These are phyloP conservation scores for Coemansia sp. DNA, from an alignment of 192 early-diverging fungal species.

Conservation along the genomic window DNA sequence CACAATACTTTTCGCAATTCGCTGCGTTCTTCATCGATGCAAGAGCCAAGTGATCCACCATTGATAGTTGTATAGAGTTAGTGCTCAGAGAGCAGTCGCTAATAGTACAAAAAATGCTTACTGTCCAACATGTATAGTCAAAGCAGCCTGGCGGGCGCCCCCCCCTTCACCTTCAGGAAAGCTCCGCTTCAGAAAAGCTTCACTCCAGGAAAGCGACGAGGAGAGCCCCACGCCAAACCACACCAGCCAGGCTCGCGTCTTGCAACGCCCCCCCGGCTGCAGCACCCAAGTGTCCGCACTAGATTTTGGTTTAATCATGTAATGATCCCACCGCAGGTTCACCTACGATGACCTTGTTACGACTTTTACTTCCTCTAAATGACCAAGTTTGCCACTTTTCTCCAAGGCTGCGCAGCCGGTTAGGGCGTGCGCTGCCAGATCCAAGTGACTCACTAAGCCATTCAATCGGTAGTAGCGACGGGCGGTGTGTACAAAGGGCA, in stretches of 20 bases:
- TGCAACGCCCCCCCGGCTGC: background rate
- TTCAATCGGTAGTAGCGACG: slow-evolving; percentile 82
- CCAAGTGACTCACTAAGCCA: slow-evolving; percentile 78
- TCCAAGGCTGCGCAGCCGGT: slow-evolving; percentile 37
- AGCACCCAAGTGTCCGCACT: background rate
- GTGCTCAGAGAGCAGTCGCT: background rate
- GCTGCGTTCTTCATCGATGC: slow-evolving; percentile 76
- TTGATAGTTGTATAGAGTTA: slow-evolving; percentile 56
- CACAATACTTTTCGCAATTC: slow-evolving; percentile 72
- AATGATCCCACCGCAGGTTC: slow-evolving; percentile 72
- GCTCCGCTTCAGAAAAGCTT: too few relatives aligned
- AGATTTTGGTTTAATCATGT: slow-evolving; percentile 16
- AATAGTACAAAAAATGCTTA: background rate
- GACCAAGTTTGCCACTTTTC: slow-evolving; percentile 78
- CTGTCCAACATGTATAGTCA: background rate
- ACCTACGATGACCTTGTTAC: slow-evolving; percentile 79
- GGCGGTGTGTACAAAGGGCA: slow-evolving; percentile 78
- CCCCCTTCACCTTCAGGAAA: too few relatives aligned
- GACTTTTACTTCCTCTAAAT: slow-evolving; percentile 89
- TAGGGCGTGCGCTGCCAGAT: slow-evolving; percentile 50
- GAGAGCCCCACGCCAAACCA: too few relatives aligned
- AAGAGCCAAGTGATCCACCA: slow-evolving; percentile 69
- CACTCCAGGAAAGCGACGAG: too few relatives aligned
- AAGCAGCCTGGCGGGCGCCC: too few relatives aligned
- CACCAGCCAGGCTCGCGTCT: background rate